These are phyloP conservation scores for Crotalaria pallida DNA, from an alignment of 306 rosid genomes.

Conservation along the genomic window DNA sequence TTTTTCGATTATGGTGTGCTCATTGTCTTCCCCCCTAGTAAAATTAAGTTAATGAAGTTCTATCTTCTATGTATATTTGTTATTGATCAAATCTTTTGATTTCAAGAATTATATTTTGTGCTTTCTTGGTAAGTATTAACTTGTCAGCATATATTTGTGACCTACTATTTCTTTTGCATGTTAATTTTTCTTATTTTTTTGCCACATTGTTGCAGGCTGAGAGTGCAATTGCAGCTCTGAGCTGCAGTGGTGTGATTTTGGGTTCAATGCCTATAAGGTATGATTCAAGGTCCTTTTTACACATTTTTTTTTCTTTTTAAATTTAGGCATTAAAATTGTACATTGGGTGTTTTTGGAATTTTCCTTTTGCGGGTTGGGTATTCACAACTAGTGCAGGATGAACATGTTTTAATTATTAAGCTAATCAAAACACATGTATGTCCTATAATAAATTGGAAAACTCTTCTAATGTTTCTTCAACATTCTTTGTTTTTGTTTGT, in stretches of 20 bases:
- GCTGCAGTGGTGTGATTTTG: conserved; percentile 93
- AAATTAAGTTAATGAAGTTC: neutral
- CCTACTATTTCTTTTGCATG: neutral
- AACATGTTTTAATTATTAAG: too few species aligned
- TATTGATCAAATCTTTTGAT: neutral
- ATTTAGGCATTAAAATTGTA: too few species aligned
- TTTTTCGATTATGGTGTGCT: neutral
- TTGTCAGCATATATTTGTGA: neutral
- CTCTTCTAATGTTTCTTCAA: neutral
- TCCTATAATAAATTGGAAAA: neutral
- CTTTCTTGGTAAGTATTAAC: neutral
- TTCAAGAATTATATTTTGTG: neutral
- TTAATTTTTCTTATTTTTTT: neutral
- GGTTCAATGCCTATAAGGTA: conserved; percentile 96
- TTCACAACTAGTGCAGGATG: too few species aligned
- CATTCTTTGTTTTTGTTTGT: conserved; percentile 4
- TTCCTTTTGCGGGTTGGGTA: too few species aligned
- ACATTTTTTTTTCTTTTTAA: too few species aligned
- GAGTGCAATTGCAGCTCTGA: conserved; percentile 96
- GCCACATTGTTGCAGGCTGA: conserved; percentile 61
- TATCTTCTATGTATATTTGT: neutral
- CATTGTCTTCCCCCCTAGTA: conserved; percentile 1
- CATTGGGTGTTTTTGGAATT: too few species aligned
- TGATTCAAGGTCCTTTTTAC: too few species aligned
- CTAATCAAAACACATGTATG: neutral